These are phyloP conservation scores for Massariosphaeria phaeospora DNA, from an alignment of 495 filamentous ascomycete genomes.

Conservation along the genomic window DNA sequence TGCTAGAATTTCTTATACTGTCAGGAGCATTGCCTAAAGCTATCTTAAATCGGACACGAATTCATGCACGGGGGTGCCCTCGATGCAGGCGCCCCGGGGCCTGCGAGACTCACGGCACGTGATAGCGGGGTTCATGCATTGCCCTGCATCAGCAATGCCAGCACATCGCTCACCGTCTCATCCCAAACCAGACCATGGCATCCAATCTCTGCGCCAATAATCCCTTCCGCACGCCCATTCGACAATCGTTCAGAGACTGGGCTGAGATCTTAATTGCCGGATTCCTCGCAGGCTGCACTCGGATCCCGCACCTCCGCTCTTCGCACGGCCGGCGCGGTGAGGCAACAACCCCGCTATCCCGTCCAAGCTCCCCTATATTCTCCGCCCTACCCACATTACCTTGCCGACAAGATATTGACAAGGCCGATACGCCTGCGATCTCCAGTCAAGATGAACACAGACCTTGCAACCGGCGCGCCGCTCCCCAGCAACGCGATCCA, in stretches of 20 bases:
- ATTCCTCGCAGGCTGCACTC: slow-evolving; percentile 2
- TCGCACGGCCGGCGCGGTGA: not conserved
- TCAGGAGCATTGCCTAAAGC: too few species aligned
- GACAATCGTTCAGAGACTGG: slow-evolving; percentile 27
- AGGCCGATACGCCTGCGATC: not conserved
- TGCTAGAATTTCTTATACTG: too few species aligned
- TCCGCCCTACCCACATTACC: too few species aligned
- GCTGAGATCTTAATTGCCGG: slow-evolving; percentile 8
- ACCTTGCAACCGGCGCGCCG: slow-evolving; percentile 54
- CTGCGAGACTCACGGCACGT: too few species aligned
- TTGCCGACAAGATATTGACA: too few species aligned
- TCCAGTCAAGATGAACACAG: slow-evolving; percentile 39
- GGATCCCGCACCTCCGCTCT: not conserved
- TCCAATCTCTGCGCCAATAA: slow-evolving; percentile 16
- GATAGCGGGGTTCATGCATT: not conserved
- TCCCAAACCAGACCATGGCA: slow-evolving; percentile 9
- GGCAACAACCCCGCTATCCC: slow-evolving; percentile 1
- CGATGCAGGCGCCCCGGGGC: too few species aligned
- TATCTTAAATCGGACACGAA: too few species aligned
- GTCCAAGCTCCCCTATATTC: too few species aligned
- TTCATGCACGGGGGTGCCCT: too few species aligned
- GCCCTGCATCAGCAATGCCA: slow-evolving; percentile 11
- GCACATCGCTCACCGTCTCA: slow-evolving; percentile 13
- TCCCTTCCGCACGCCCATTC: slow-evolving; percentile 27
- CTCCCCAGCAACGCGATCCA: slow-evolving; percentile 66